Percentiles rank a stretch among this genome's conserved stretches.
Evolutionary conservation across 805 yeast genomes (phyloP).

Genomic region (Sugiyamaella boreocaroliniensis): DNA sequence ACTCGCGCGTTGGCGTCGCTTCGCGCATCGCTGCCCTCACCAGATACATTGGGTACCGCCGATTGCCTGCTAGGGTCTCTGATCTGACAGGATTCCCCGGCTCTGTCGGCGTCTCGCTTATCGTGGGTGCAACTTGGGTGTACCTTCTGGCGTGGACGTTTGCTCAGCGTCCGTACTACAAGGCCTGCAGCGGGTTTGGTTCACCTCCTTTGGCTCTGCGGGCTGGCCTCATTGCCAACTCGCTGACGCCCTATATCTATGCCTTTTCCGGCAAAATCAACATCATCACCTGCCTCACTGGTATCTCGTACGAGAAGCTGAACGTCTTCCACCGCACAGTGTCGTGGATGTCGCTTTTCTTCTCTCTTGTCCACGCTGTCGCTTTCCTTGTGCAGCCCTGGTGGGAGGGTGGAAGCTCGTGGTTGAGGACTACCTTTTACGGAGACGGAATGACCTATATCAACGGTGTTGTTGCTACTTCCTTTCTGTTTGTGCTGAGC

Average conservation of each 20-base stretch:
- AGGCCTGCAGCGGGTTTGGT: slow-evolving; percentile 18
- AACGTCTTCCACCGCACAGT: slow-evolving; percentile 15
- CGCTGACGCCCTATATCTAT: slow-evolving; percentile 19
- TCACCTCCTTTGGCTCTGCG: slow-evolving; percentile 20
- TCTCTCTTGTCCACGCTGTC: slow-evolving; percentile 16
- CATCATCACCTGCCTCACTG: slow-evolving; percentile 15
- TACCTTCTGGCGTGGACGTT: slow-evolving; percentile 9
- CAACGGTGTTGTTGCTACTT: slow-evolving; percentile 12
- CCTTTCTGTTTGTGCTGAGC: slow-evolving; percentile 11
- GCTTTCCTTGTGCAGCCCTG: slow-evolving; percentile 14
- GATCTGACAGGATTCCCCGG: slow-evolving; percentile 9
- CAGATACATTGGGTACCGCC: slow-evolving; percentile 15
- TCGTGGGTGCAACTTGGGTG: slow-evolving; percentile 5
- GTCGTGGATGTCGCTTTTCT: slow-evolving; percentile 14
- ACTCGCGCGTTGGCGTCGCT: not conserved
- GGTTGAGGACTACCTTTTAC: not conserved
- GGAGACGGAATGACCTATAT: slow-evolving; percentile 1
- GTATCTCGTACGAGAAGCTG: slow-evolving; percentile 17
- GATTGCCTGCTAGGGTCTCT: slow-evolving; percentile 8
- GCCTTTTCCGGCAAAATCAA: slow-evolving; percentile 17
- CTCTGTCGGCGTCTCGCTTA: slow-evolving; percentile 8
- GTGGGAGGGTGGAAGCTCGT: slow-evolving; percentile 17
- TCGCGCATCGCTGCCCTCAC: slow-evolving; percentile 3
- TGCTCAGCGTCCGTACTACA: slow-evolving; percentile 15
- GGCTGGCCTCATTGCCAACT: slow-evolving; percentile 19